Percentiles rank a stretch among this genome's conserved stretches.
phyloP scores from a whole-genome alignment of 495 filamentous ascomycete species.

The Barbatosphaeria neglecta region DNA sequence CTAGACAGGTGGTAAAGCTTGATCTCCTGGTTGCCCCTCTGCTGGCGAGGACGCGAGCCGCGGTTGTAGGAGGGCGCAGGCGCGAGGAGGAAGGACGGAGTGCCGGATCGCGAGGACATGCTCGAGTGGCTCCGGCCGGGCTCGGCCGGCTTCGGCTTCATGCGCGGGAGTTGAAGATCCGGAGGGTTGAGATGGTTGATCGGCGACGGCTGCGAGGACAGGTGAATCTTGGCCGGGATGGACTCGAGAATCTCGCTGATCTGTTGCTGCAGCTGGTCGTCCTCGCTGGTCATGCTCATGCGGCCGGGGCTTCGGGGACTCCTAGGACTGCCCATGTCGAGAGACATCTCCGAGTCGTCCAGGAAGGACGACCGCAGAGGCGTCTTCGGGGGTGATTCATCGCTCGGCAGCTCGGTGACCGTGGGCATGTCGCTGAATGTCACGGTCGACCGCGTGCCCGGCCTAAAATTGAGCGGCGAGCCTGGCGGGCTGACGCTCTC shows the following conservation, averaged over 20 bases:
- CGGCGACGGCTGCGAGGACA: constrained; percentile 42
- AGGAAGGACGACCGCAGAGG: constrained; percentile 8
- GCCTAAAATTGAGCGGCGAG: constrained; percentile 28
- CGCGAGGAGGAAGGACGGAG: constrained; percentile 59
- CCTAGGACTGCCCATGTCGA: too few relatives aligned
- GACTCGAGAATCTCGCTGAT: constrained; percentile 73
- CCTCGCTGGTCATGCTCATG: constrained; percentile 22
- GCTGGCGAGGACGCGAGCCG: constrained; percentile 27
- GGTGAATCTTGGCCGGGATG: constrained; percentile 68
- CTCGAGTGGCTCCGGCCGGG: constrained; percentile 30
- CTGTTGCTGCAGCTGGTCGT: constrained; percentile 70
- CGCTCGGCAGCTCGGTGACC: constrained; percentile 20
- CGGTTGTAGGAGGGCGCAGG: constrained; percentile 49
- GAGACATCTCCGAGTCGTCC: constrained; percentile 21
- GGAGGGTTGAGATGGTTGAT: constrained; percentile 34
- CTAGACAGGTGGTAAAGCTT: constrained; percentile 90
- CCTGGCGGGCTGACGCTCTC: constrained; percentile 26
- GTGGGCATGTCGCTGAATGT: constrained; percentile 32
- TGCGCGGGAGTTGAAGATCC: constrained; percentile 29
- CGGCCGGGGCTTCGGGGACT: constrained; percentile 23
- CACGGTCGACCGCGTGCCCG: constrained; percentile 25
- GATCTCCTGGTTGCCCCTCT: constrained; percentile 50
- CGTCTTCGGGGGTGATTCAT: constrained; percentile 13
- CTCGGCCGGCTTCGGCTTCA: constrained; percentile 20
- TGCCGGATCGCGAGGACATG: constrained; percentile 42